Evolutionary conservation across 139 green algal species (phyloP).

Genomic region (Yamagishiella unicocca): DNA sequence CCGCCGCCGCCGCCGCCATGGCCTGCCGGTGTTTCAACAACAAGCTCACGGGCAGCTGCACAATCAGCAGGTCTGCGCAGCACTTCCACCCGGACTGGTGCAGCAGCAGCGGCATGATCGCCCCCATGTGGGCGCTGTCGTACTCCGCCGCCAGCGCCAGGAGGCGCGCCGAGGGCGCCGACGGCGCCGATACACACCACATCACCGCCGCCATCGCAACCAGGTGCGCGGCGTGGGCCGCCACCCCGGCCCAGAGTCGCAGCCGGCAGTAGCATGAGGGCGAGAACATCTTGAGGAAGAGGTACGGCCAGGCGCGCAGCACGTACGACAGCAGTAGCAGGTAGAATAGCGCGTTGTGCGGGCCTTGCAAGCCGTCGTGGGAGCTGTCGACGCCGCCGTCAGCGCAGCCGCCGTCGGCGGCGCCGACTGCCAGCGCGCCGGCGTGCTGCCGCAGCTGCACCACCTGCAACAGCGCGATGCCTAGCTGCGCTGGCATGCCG

Average conservation of each 20-base stretch:
- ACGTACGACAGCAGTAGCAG: constrained; percentile 13
- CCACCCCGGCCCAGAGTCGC: not conserved
- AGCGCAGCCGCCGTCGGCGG: not conserved
- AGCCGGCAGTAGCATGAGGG: not conserved
- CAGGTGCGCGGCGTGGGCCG: not conserved
- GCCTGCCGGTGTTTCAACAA: not conserved
- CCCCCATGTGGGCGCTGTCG: not conserved
- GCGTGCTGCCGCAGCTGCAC: not conserved
- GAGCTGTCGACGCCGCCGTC: not conserved
- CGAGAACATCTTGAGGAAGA: not conserved
- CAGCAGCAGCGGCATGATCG: constrained; percentile 9
- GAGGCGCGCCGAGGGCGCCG: not conserved
- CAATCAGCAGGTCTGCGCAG: not conserved
- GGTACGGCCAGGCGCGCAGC: constrained; percentile 5
- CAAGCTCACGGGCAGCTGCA: not conserved
- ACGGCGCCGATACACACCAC: not conserved
- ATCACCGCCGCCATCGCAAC: not conserved
- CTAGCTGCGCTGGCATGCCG: not conserved
- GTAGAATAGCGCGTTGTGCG: not conserved
- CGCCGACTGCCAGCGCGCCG: not conserved
- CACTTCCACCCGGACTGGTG: not conserved
- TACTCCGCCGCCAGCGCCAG: not conserved
- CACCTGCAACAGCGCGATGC: not conserved
- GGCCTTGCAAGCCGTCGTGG: not conserved
- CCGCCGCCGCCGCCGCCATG: not conserved